phyloP scores from a whole-genome alignment of 192 early-diverging fungal species.

The Coemansia sp. region DNA sequence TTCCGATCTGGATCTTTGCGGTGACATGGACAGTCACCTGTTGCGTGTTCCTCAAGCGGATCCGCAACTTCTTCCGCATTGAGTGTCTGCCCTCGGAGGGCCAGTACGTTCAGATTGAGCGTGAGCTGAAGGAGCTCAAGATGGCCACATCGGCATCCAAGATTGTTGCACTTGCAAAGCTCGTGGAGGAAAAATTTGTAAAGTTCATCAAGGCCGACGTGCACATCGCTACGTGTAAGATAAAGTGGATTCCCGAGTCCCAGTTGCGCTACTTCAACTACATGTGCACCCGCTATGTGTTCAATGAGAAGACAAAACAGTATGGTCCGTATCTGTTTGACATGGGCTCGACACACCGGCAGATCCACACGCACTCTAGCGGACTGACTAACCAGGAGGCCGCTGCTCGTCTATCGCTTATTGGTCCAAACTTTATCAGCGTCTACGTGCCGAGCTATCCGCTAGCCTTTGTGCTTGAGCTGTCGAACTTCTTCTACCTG shows the following conservation, averaged over 20 bases:
- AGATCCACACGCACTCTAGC: slow-evolving; percentile 29
- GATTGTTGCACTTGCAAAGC: slow-evolving; percentile 35
- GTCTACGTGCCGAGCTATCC: slow-evolving; percentile 55
- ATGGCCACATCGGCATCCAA: slow-evolving; percentile 46
- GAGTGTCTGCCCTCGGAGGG: slow-evolving; percentile 50
- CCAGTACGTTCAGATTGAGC: slow-evolving; percentile 57
- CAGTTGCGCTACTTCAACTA: slow-evolving; percentile 69
- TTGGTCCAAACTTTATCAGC: slow-evolving; percentile 65
- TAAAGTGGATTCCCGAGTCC: slow-evolving; percentile 50
- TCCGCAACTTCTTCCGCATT: slow-evolving; percentile 60
- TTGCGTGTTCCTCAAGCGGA: slow-evolving; percentile 34
- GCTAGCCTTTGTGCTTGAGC: slow-evolving; percentile 58
- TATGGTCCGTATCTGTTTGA: slow-evolving; percentile 65
- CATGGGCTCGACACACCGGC: slow-evolving; percentile 57
- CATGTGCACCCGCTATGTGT: slow-evolving; percentile 74
- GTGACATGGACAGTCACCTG: slow-evolving; percentile 49
- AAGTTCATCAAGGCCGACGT: slow-evolving; percentile 48
- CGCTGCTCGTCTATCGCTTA: slow-evolving; percentile 49
- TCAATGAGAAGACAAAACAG: slow-evolving; percentile 42
- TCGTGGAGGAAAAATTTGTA: slow-evolving; percentile 30
- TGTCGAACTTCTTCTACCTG: slow-evolving; percentile 52
- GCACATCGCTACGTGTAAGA: slow-evolving; percentile 39
- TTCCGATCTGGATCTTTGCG: slow-evolving; percentile 56
- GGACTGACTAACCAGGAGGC: slow-evolving; percentile 60
- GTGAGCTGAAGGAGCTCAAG: slow-evolving; percentile 43